phyloP scores from a whole-genome alignment of 2,329 filamentous ascomycete genomes.

The Cladosporium velox region DNA sequence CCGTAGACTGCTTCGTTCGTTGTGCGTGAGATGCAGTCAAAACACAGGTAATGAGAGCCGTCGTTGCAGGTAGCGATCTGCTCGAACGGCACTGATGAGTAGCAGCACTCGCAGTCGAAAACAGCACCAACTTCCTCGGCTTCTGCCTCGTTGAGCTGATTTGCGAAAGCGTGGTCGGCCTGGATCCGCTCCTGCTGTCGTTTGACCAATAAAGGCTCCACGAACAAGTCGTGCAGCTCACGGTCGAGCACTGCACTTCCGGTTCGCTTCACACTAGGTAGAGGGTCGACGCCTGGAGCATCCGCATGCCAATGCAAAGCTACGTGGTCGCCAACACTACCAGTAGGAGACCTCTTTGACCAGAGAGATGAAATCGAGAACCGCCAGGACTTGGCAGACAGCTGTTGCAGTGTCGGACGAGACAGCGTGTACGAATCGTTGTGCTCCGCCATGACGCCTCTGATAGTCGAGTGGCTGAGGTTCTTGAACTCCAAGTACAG shows the following conservation, averaged over 20 bases:
- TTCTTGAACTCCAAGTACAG: conserved; percentile 76
- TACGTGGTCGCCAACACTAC: conserved; percentile 59
- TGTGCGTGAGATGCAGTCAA: conserved; percentile 78
- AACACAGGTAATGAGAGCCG: conserved; percentile 73
- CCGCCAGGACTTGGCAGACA: conserved; percentile 76
- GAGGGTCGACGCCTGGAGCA: conserved; percentile 51
- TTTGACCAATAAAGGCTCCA: conserved; percentile 45
- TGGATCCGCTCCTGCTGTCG: conserved; percentile 43
- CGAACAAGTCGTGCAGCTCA: conserved; percentile 51
- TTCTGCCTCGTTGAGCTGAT: conserved; percentile 51
- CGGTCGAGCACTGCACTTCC: conserved; percentile 58
- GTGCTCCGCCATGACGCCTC: conserved; percentile 75
- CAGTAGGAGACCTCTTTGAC: conserved; percentile 60
- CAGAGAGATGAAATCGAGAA: conserved; percentile 65
- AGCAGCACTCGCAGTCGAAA: conserved; percentile 79
- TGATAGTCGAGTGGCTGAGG: conserved; percentile 71
- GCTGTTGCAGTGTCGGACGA: conserved; percentile 65
- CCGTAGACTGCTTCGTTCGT: conserved; percentile 88
- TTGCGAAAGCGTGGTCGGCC: conserved; percentile 46
- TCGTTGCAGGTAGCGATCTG: conserved; percentile 71
- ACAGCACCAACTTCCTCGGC: conserved; percentile 50
- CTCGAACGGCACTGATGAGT: conserved; percentile 69
- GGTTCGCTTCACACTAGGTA: conserved; percentile 66
- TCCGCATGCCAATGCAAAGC: conserved; percentile 62
- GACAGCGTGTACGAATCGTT: conserved; percentile 78